phyloP scores from a whole-genome alignment of 2,329 filamentous ascomycete species.

The Ophiostoma ips region DNA sequence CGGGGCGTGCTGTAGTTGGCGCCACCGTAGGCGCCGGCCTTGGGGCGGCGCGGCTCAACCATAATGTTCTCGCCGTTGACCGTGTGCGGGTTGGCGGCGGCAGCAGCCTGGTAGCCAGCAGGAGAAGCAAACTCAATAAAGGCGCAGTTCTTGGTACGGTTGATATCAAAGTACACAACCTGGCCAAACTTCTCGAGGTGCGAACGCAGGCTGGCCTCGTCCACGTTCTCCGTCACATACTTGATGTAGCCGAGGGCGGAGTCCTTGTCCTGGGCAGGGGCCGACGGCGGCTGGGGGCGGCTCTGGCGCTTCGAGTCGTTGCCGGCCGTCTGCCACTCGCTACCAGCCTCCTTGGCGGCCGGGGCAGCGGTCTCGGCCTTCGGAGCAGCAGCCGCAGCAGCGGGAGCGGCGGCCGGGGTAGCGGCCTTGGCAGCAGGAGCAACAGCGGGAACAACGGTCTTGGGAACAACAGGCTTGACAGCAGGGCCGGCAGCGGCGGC shows the following conservation, averaged over 20 bases:
- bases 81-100: constrained; percentile 70
- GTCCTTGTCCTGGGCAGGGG: constrained; percentile 52
- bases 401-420: constrained; percentile 28
- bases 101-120: constrained; percentile 70
- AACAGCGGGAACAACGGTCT: constrained; percentile 44
- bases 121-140: constrained; percentile 84
- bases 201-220: constrained; percentile 55
- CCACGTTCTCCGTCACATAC: constrained; percentile 83
- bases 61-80: constrained; percentile 71
- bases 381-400: constrained; percentile 18
- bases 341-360: constrained; percentile 36
- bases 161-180: constrained; percentile 62
- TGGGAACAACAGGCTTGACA: constrained; percentile 34
- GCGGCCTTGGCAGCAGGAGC: constrained; percentile 25
- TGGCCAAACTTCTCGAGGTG: constrained; percentile 60
- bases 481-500: constrained; percentile 44
- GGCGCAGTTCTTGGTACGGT: constrained; percentile 85
- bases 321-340: constrained; percentile 81
- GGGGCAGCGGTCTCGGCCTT: constrained; percentile 12
- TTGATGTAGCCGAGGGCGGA: constrained; percentile 82
- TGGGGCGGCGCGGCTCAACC: constrained; percentile 79
- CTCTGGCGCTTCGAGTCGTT: constrained; percentile 75
- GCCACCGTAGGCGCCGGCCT: constrained; percentile 55
- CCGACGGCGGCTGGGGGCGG: constrained; percentile 52
- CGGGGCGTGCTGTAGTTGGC: constrained; percentile 51